Conservation (phyloP, 1,284 basidiomycete species). For the Polyporus tsugae region DNA sequence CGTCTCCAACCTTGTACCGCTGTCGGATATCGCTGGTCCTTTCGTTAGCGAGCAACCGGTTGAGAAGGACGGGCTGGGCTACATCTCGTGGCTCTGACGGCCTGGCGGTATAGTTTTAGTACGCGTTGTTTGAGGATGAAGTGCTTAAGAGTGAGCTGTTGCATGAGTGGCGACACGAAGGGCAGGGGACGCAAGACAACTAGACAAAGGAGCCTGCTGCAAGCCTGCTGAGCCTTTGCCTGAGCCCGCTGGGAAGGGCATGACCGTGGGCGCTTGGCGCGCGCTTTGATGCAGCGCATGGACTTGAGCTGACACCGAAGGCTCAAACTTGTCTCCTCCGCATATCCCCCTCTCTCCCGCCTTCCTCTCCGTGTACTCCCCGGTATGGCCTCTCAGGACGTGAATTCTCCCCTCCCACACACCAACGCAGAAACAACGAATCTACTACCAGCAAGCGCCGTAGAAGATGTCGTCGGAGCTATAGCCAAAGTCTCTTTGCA, state of each 20-base stretch:
- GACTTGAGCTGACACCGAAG: constrained; percentile 32
- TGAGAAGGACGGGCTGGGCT: constrained; percentile 21
- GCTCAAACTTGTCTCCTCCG: constrained; percentile 28
- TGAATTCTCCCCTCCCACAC: constrained; percentile 18
- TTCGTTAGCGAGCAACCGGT: constrained; percentile 19
- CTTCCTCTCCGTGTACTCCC: constrained; percentile 17
- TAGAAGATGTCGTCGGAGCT: constrained; percentile 44
- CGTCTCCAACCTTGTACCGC: constrained; percentile 66
- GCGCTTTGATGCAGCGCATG: constrained; percentile 24
- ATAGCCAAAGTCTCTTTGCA: constrained; percentile 49
- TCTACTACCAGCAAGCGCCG: constrained; percentile 32
- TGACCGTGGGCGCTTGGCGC: constrained; percentile 20
- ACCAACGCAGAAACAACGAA: constrained; percentile 24
- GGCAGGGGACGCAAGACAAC: neutral
- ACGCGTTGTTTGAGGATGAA: constrained; percentile 74
- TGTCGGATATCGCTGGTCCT: constrained; percentile 68
- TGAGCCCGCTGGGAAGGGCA: neutral
- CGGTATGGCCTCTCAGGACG: constrained; percentile 39
- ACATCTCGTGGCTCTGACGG: constrained; percentile 76
- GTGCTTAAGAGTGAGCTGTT: constrained; percentile 63
- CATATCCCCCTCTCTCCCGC: constrained; percentile 18
- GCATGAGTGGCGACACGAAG: constrained; percentile 26
- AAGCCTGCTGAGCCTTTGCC: neutral
- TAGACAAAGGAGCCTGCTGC: neutral
- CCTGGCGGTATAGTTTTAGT: constrained; percentile 67